phyloP scores from a whole-genome alignment of 2,329 filamentous ascomycete genomes.

The Fusarium mundagurra region DNA sequence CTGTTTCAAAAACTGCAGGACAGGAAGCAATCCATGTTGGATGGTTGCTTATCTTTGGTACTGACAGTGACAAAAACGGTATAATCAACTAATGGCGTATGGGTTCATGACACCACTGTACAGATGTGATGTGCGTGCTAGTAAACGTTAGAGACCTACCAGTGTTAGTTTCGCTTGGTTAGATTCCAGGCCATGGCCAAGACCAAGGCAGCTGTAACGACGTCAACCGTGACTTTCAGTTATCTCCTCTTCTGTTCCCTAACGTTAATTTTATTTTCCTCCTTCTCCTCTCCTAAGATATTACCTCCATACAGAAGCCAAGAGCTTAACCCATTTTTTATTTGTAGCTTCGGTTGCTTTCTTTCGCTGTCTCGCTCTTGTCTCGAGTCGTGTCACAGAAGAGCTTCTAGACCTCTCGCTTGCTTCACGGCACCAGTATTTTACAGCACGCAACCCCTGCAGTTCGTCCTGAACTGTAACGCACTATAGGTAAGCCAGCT shows the following conservation, averaged over 20 bases:
- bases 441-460: slow-evolving; percentile 27
- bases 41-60: slow-evolving; percentile 11
- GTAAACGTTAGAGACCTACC: slow-evolving; percentile 6
- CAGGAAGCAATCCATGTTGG: slow-evolving; percentile 14
- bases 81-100: slow-evolving; percentile 11
- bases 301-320: slow-evolving; percentile 17
- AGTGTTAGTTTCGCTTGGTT: slow-evolving; percentile 1
- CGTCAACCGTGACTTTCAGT: slow-evolving; percentile 22
- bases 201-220: slow-evolving; percentile 26
- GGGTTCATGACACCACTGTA: slow-evolving; percentile 36
- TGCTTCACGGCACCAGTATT: slow-evolving; percentile 12
- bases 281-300: not conserved
- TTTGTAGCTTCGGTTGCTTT: not conserved
- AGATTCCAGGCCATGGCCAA: slow-evolving; percentile 25
- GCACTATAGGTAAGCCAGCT: slow-evolving; percentile 20
- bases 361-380: slow-evolving; percentile 33
- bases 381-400: slow-evolving; percentile 42
- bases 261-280: not conserved
- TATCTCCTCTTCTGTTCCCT: slow-evolving; percentile 7
- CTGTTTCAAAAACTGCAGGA: slow-evolving; percentile 34
- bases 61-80: slow-evolving; percentile 5
- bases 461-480: not conserved
- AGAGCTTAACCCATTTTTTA: slow-evolving; percentile 4
- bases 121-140: slow-evolving; percentile 24
- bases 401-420: slow-evolving; percentile 22